Evolutionary conservation across 2,329 filamentous ascomycete species (phyloP).

Genomic region (Aspergillus sp.): DNA sequence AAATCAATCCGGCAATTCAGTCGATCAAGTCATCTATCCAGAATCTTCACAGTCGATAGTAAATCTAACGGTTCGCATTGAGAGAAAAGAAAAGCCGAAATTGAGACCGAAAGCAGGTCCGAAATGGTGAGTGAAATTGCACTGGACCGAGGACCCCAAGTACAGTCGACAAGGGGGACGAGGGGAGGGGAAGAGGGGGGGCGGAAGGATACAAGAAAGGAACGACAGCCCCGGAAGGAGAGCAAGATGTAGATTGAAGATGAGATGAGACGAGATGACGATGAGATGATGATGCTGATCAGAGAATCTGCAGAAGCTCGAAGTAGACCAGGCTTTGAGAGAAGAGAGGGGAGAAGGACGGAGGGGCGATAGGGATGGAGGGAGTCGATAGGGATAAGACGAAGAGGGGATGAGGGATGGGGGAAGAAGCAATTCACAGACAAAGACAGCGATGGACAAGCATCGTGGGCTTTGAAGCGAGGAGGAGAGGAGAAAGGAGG

Average conservation of each 20-base stretch:
- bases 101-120: slow-evolving; percentile 30
- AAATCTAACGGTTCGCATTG: background rate
- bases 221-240: slow-evolving; percentile 18
- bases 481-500: background rate
- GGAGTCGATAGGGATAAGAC: background rate
- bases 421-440: no score
- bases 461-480: slow-evolving; percentile 8
- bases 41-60: background rate
- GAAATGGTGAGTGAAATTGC: no score
- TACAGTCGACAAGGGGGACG: background rate
- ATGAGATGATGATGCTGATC: no score
- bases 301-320: background rate
- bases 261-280: background rate
- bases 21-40: no score
- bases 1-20: slow-evolving; percentile 7
- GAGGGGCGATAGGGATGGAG: slow-evolving; percentile 5
- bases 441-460: slow-evolving; percentile 6
- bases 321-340: slow-evolving; percentile 3
- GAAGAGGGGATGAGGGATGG: background rate
- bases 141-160: no score
- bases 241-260: background rate
- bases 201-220: slow-evolving; percentile 15
- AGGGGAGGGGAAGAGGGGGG: slow-evolving; percentile 5
- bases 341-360: slow-evolving; percentile 4
- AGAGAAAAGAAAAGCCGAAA: slow-evolving; percentile 1